These are phyloP conservation scores for Cordyceps tenuipes DNA, from an alignment of 2,329 filamentous ascomycete genomes.

Conservation along the genomic window DNA sequence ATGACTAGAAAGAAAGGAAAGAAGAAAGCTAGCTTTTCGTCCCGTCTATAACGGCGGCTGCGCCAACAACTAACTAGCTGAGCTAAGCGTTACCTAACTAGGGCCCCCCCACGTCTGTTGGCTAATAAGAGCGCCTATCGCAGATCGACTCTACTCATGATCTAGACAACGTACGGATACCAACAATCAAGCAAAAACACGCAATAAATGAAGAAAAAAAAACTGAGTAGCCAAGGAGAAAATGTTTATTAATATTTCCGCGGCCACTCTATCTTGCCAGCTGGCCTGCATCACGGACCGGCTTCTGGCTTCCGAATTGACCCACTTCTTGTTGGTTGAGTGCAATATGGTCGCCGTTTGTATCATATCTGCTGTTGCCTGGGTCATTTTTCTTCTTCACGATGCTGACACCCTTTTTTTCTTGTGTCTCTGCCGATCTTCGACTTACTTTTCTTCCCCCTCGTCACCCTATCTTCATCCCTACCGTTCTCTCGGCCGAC, in stretches of 20 bases:
- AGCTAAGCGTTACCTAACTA: too few species aligned
- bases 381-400: not conserved
- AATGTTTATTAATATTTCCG: not conserved
- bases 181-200: not conserved
- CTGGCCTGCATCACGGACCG: conserved; percentile 1
- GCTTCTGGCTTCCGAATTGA: not conserved
- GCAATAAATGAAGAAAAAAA: not conserved
- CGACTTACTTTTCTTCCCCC: not conserved
- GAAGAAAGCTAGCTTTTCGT: too few species aligned
- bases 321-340: conserved; percentile 8
- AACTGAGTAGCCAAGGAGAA: not conserved
- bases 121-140: not conserved
- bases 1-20: too few species aligned
- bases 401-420: not conserved
- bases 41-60: too few species aligned
- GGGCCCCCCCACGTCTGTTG: not conserved
- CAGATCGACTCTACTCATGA: too few species aligned
- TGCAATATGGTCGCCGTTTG: conserved; percentile 1
- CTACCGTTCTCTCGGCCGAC: not conserved
- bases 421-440: not conserved
- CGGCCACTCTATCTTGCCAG: not conserved
- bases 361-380: not conserved
- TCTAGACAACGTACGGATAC: too few species aligned
- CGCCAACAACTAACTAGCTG: too few species aligned
- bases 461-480: not conserved